Base-by-base conservation (phyloP, 202 grass and related monocot species). In the Setaria viridis region DNA sequence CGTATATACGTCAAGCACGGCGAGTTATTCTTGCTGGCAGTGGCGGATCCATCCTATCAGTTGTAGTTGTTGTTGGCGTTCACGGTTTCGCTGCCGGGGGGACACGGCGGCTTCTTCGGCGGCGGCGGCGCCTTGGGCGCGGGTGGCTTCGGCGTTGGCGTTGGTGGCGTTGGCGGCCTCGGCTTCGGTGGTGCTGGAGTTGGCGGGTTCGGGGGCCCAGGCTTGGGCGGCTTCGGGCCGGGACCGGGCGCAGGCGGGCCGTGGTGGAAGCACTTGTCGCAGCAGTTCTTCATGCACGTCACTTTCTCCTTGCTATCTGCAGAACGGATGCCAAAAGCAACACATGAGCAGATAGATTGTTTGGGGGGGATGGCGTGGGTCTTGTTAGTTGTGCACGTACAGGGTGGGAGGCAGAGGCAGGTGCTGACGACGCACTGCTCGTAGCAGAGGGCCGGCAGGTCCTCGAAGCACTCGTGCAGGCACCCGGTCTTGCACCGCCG, bases 371-470 rank as follows among this genome's bases (percentile, higher is more conserved):
- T 15, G 29, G 16, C 4, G 33, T 16, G 11, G 21, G 59, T 9
- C 37, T 12, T 43, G 66, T 41, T 41, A 41, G 39, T 11, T 11
- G 15, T 13, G 60, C 67, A 72, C 58, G 4, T 75, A 90, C 88
- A 74, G 5, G 88, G 80, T 1, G 84, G 84, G 33, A 75, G 62
- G 37, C 16, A 15, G 50, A 84, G 69, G 84, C 84, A 90, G 62
- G 35, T 80, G 43, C 19, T 48, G 10, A 32, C 62, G 74, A 87
- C 25, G 80, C 89, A 90, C 84, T 62, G 57, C 67, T 75, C 70
- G 84, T 84, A 90, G 84, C 84, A 87, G 29, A 86, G 8, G n/a
- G 43, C 74, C 53, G 80, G 80, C 33, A 76, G 16, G 33, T 90
- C 67, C 43, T 84, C 25, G 69, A 87, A 90, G 89, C 89, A 90